Base-by-base conservation (phyloP, 1,139 yeast genomes). In the Hyphopichia pseudoburtonii region DNA sequence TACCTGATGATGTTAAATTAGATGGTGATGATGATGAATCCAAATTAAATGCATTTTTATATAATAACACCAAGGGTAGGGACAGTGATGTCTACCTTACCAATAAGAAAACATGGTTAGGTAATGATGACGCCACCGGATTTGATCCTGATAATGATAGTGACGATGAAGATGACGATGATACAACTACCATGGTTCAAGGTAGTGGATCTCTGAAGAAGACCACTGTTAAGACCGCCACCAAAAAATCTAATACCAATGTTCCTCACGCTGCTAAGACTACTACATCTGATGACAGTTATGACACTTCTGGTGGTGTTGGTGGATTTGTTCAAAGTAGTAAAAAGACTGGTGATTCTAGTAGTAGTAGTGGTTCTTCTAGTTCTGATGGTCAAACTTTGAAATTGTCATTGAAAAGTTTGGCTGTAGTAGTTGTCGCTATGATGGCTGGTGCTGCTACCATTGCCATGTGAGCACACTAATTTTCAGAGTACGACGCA, bases 101-200 rank as follows among this genome's bases (percentile, higher is more conserved):
- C 29, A 76, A 81, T 52, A 78, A 76, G 36, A 66, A 68, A 48
- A 76, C 87, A 10, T 66, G 78, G 60, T 62, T 88, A 38, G 86
- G 80, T 16, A 71, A 76, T 31, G 57, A 62, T 18, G 79, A 76
- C 32, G 86, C 84, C 17, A 70, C 80, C 27, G 96, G 96, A 12
- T 66, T 78, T 39, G 74, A 85, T 57, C 80, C 83, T 32, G 64
- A 72, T 41, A 66, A 69, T 44, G 64, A 63, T 3, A 30, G 28
- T 3, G 32, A 33, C 17, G 30, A 32, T 16, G 35, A 32, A 2
- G 30, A 21, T 14, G 31, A 28, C 11, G 48, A 27, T 22, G 51
- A 32, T 17, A 43, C 28, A 6, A 38, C 50, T 2, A 35, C 47
- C 16, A 46, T 51, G 5, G 39, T 41, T 19, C 45, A 35, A 11